Evolutionary conservation across 2,329 filamentous ascomycete species (phyloP), one percentile per base, ranked within the genome.

Genomic region (Incumbomyces lentus): DNA sequence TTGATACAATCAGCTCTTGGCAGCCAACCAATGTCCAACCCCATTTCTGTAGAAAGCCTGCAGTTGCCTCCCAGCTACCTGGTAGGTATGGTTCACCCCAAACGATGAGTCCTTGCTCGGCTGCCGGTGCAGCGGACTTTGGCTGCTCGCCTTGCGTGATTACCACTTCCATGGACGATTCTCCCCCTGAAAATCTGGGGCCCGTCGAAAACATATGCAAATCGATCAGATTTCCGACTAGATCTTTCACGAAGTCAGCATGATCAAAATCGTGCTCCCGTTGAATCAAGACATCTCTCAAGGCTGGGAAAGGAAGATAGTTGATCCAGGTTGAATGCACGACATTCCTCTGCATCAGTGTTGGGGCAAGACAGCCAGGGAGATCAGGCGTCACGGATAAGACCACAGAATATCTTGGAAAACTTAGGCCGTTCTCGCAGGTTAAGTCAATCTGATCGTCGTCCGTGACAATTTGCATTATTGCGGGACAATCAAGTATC

Each of bases 261-360:
- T 68, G 65, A 47, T 71, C 66, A 31, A 67, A 70, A 17, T 55
- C 60, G 42, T 59, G 60, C 13, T 57, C 49, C 31, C 59, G 60
- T 4, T 35, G 60, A 51, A 71, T 69, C 42, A 70, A 53, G 48
- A 59, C 58, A 55, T 71, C 68, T 34, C 69, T 58, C 53, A 52
- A 59, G 44, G 55, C 55, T n/a, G 68, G 62, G 48, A 48, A 60
- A 1, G 69, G 67, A 36, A 68, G 60, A 18, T 66, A 16, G 55
- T 71, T 66, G 50, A 71, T 65, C 68, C 68, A 71, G 49, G 61
- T 58, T 30, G 54, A 57, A 50, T 71, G 68, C 19, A 57, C 59
- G 11, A 62, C 55, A 12, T 58, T 64, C 43, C 61, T 62, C 48
- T 72, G 68, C 40, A 69, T 60, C 17, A 36, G 29, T 3, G 67